phyloP scores from a whole-genome alignment of 495 filamentous ascomycete genomes.

The Penicillium bovifimosum region DNA sequence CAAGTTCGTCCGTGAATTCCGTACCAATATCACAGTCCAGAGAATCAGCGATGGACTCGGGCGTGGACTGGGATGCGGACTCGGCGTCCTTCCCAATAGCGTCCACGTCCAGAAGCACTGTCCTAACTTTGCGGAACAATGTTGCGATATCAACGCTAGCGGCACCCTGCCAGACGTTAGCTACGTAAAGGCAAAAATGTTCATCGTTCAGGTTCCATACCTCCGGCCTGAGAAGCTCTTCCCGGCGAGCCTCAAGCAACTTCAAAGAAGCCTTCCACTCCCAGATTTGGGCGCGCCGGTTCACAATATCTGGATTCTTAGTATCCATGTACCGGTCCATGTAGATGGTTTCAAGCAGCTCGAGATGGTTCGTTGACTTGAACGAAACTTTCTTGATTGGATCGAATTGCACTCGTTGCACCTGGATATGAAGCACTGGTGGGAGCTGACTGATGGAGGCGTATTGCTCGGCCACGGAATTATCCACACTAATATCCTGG shows the following conservation, averaged over 20 bases:
- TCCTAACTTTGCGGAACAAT: conserved; percentile 27
- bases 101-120: conserved; percentile 29
- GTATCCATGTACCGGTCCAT: conserved; percentile 86
- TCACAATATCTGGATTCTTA: conserved; percentile 50
- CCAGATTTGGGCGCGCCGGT: conserved; percentile 66
- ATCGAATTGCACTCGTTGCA: conserved; percentile 73
- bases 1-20: conserved; percentile 26
- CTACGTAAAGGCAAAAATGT: not conserved
- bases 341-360: conserved; percentile 70
- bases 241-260: conserved; percentile 45
- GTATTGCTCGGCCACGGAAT: conserved; percentile 59
- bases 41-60: conserved; percentile 12
- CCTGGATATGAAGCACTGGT: conserved; percentile 81
- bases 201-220: conserved; percentile 24
- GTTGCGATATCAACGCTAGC: conserved; percentile 29
- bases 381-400: conserved; percentile 51
- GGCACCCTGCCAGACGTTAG: conserved; percentile 22
- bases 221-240: conserved; percentile 40
- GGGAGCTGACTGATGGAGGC: conserved; percentile 71
- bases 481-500: conserved; percentile 63
- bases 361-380: conserved; percentile 75
- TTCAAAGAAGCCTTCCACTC: conserved; percentile 61
- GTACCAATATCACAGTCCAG: conserved; percentile 22
- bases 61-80: not conserved
- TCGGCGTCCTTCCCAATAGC: conserved; percentile 16